Evolutionary conservation across 306 rosid genomes (phyloP), one percentile per base, ranked within the genome.

Genomic region (Sesbania bispinosa): DNA sequence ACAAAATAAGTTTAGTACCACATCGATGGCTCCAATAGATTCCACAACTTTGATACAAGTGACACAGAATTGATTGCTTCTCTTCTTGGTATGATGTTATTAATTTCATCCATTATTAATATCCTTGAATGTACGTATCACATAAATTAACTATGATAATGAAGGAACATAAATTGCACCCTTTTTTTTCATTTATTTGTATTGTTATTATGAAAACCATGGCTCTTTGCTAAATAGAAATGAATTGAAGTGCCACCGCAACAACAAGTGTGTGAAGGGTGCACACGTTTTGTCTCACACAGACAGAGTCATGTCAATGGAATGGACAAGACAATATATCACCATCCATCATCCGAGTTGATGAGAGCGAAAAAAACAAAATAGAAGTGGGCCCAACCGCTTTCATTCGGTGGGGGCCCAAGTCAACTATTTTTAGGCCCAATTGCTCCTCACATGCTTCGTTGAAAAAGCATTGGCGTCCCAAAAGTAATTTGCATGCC

Each of bases 11-110:
- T n/a, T 26, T 55, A 53, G n/a, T 18, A 39, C 45, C 42, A 16
- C 36, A 45, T 63, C 41, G 24, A 64, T 59, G 69, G n/a, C 62
- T 62, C 59, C 84, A 29, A 55, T 8, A 64, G 74, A 76, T 80
- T 76, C 48, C 51, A 14, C 8, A 62, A 62, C 35, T 62, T 19
- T 26, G 77, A 53, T 69, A 14, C 33, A 18, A 42, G 35, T 18
- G 79, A 46, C 77, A 47, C 8, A 4, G 4, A 62, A 69, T 62
- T 64, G 29, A 76, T 70, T 70, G 59, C 70, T 60, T 51, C 32
- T 10, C 24, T 39, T 16, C 19, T 52, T 23, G 38, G 35, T 53
- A 23, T 69, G 61, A 27, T 69, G 45, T 68, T 70, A 8, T 10
- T n/a, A n/a, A 15, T 48, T 52, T 33, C 26, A 18, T 16, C 51